A percentile compares a stretch with the other conserved stretches of the same genome.
phyloP scores from a whole-genome alignment of 1,284 basidiomycete genomes.

The Cryptococcus sp. region DNA sequence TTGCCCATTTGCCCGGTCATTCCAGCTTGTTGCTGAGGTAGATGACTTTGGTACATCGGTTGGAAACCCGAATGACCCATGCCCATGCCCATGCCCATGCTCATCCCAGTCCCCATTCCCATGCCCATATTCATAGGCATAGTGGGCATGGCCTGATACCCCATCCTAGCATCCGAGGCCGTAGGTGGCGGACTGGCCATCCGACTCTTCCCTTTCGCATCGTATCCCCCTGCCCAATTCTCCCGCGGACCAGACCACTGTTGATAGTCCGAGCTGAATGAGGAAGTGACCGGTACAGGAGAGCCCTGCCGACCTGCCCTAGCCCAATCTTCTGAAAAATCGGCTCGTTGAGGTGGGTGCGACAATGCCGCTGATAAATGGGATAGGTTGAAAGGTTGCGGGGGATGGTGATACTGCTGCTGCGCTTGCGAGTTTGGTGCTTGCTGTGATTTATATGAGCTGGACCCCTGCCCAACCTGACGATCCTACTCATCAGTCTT shows the following conservation, averaged over 20 bases:
- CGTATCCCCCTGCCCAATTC: constrained; percentile 9
- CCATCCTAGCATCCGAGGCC: constrained; percentile 3
- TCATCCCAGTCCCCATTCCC: background rate
- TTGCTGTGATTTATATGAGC: constrained; percentile 14
- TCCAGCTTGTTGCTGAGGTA: constrained; percentile 1
- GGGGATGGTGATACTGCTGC: constrained; percentile 13
- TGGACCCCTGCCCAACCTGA: background rate
- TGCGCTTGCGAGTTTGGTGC: background rate
- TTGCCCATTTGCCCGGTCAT: background rate
- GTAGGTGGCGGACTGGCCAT: constrained; percentile 5
- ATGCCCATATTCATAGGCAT: constrained; percentile 3
- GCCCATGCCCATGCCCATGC: constrained; percentile 1
- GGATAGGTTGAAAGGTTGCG: constrained; percentile 45
- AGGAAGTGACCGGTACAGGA: background rate
- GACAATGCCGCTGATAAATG: constrained; percentile 37
- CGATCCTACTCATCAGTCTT: constrained; percentile 2
- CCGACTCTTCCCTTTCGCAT: constrained; percentile 12
- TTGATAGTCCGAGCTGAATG: background rate
- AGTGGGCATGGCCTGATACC: constrained; percentile 3
- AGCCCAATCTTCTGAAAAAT: constrained; percentile 12
- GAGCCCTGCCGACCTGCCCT: background rate
- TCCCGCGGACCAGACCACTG: background rate
- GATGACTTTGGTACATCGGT: constrained; percentile 15
- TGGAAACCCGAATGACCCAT: constrained; percentile 5
- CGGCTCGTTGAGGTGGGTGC: constrained; percentile 11